phyloP scores from a whole-genome alignment of 2,329 filamentous ascomycete species.

The Diplodia mutila region DNA sequence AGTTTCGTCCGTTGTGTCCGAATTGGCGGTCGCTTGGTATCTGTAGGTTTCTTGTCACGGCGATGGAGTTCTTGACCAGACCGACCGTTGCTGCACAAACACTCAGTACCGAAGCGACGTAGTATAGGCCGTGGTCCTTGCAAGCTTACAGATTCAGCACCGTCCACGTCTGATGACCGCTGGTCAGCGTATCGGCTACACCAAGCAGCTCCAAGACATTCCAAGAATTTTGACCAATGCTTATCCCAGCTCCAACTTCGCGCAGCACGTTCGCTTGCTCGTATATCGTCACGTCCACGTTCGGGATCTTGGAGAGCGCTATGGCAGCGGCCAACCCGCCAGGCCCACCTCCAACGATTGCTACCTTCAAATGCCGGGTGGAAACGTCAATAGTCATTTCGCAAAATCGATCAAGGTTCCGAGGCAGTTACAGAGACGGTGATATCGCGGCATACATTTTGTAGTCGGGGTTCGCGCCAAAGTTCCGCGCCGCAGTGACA shows the following conservation, averaged over 20 bases:
- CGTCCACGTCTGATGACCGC: conserved; percentile 40
- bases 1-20: conserved; percentile 40
- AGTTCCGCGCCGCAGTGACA: conserved; percentile 27
- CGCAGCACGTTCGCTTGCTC: conserved; percentile 41
- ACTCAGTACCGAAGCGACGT: neutral
- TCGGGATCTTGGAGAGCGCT: conserved; percentile 28
- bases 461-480: neutral
- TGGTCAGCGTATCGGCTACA: conserved; percentile 39
- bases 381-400: conserved; percentile 27
- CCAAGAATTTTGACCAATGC: conserved; percentile 42
- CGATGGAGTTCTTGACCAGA: conserved; percentile 37
- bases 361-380: conserved; percentile 31
- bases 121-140: neutral
- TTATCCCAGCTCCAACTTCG: conserved; percentile 32
- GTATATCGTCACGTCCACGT: conserved; percentile 43
- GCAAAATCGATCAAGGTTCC: neutral
- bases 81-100: conserved; percentile 37
- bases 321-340: conserved; percentile 31
- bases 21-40: conserved; percentile 19
- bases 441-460: neutral
- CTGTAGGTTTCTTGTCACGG: conserved; percentile 27
- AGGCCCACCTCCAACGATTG: conserved; percentile 33
- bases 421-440: neutral
- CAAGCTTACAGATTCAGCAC: conserved; percentile 38
- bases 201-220: conserved; percentile 53